Evolutionary conservation across 768 basidiomycete genomes (phyloP).

Genomic region (Serendipita sp.): DNA sequence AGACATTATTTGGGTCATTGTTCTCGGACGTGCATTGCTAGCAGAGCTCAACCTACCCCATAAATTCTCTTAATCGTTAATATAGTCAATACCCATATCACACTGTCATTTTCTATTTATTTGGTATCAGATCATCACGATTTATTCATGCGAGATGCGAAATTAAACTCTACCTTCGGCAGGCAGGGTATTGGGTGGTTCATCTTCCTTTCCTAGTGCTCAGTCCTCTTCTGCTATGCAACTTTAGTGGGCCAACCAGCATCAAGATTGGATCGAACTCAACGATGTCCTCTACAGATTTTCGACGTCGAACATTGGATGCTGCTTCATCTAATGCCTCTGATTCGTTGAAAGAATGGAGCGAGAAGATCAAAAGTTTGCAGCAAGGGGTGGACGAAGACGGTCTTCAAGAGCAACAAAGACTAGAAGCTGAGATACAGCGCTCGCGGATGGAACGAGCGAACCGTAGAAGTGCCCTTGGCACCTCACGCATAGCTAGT

Average conservation of each 20-base stretch:
- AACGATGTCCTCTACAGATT: background rate
- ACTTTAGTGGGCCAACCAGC: too few relatives aligned
- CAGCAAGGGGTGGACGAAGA: conserved; percentile 70
- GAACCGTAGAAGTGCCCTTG: conserved; percentile 31
- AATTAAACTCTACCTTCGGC: too few relatives aligned
- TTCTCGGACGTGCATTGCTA: conserved; percentile 1
- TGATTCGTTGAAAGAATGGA: conserved; percentile 38
- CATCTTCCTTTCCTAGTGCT: too few relatives aligned
- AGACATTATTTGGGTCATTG: background rate
- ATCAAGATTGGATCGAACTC: too few relatives aligned
- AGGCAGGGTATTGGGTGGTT: too few relatives aligned
- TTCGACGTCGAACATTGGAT: background rate
- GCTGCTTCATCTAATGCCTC: background rate
- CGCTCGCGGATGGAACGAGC: conserved; percentile 20
- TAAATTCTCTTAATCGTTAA: background rate
- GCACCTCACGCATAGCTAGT: conserved; percentile 18
- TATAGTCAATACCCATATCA: too few relatives aligned
- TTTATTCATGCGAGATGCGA: too few relatives aligned
- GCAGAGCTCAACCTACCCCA: background rate
- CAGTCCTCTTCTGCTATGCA: too few relatives aligned
- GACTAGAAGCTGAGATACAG: conserved; percentile 40
- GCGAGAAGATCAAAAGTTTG: conserved; percentile 60
- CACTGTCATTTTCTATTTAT: too few relatives aligned
- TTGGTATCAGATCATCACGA: too few relatives aligned
- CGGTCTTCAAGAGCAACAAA: conserved; percentile 59